Conservation (phyloP, 805 yeast species). For the Candida adriatica region DNA sequence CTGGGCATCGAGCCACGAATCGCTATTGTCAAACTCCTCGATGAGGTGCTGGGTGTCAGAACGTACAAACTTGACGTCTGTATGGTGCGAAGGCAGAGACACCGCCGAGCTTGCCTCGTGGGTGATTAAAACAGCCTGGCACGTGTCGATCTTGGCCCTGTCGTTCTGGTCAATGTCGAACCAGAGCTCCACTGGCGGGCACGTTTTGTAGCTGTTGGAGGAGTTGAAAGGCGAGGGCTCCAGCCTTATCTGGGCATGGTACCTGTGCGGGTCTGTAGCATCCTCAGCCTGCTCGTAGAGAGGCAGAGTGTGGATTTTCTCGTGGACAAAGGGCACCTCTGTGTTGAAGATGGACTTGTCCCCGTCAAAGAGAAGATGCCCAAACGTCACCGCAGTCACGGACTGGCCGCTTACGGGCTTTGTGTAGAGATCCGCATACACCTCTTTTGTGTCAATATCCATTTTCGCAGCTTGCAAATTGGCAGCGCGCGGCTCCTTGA, state of each 20-base stretch:
- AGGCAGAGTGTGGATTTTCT: constrained; percentile 12
- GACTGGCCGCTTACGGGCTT: constrained; percentile 4
- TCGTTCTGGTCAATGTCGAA: constrained; percentile 33
- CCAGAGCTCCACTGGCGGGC: constrained; percentile 56
- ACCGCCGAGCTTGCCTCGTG: constrained; percentile 37
- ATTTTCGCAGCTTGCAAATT: constrained; percentile 2
- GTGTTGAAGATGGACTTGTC: constrained; percentile 14
- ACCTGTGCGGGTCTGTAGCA: constrained; percentile 23
- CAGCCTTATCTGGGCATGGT: constrained; percentile 38
- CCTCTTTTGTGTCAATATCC: constrained; percentile 5
- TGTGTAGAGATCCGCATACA: constrained; percentile 10
- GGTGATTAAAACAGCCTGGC: constrained; percentile 38
- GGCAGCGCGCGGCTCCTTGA: constrained; percentile 14
- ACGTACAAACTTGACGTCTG: constrained; percentile 38
- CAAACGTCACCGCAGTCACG: constrained; percentile 20
- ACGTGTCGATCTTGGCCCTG: constrained; percentile 26
- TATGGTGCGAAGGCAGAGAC: constrained; percentile 32
- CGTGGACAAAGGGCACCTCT: constrained; percentile 17
- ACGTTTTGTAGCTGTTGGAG: constrained; percentile 23
- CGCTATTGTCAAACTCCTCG: constrained; percentile 12
- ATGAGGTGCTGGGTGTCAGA: constrained; percentile 13
- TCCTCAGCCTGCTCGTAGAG: constrained; percentile 8
- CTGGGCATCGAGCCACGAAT: constrained; percentile 26
- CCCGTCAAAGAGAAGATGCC: constrained; percentile 17
- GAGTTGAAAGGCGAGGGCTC: constrained; percentile 36